These are phyloP conservation scores for Henckelia pumila DNA, from an alignment of 257 asterid species.

Conservation along the genomic window DNA sequence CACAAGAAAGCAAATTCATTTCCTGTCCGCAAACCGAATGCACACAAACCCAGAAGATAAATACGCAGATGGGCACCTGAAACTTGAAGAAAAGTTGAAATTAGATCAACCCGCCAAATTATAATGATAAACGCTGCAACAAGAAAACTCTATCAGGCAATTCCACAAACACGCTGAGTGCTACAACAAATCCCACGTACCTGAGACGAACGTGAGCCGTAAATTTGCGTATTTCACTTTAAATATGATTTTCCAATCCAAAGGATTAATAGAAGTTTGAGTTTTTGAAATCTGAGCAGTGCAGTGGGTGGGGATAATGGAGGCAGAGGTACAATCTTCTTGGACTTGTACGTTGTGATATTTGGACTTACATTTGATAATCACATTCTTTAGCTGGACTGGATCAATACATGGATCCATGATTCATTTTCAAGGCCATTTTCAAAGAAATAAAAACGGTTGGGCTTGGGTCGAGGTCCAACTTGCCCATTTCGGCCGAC, in stretches of 20 bases:
- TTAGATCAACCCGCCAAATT: background rate
- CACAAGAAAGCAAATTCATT: slow-evolving; percentile 47
- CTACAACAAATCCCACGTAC: slow-evolving; percentile 23
- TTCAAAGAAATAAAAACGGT: too few relatives aligned
- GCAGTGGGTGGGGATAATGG: slow-evolving; percentile 28
- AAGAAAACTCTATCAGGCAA: slow-evolving; percentile 24
- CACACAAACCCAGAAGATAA: slow-evolving; percentile 13
- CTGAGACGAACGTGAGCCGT: background rate
- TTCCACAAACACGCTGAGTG: slow-evolving; percentile 22
- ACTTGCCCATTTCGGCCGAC: too few relatives aligned
- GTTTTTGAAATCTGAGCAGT: slow-evolving; percentile 3
- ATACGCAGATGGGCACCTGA: slow-evolving; percentile 31
- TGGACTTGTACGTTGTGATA: slow-evolving; percentile 11
- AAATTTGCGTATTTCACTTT: background rate
- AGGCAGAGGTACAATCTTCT: slow-evolving; percentile 3
- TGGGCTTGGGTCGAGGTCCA: too few relatives aligned
- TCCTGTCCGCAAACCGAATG: slow-evolving; percentile 21
- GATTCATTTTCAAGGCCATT: too few relatives aligned
- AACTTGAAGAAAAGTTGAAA: background rate
- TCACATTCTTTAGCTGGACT: too few relatives aligned
- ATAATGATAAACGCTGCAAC: background rate
- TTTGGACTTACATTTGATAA: background rate
- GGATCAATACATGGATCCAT: too few relatives aligned
- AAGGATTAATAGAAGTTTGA: background rate
- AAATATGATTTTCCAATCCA: background rate